Conservation (phyloP, 2,329 filamentous ascomycete species). For the Alternaria ethzedia region DNA sequence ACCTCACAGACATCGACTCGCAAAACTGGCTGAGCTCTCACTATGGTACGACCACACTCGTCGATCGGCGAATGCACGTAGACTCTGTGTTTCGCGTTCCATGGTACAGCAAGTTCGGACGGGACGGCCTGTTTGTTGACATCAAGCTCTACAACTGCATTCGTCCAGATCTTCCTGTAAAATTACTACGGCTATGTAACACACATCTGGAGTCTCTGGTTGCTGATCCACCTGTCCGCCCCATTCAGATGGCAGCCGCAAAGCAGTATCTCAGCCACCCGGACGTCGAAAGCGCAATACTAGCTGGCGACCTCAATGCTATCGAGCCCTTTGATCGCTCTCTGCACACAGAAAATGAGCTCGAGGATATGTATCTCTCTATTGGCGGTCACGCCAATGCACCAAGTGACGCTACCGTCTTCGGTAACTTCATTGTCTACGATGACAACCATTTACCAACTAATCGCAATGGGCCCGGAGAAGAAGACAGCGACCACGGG, state of each 20-base stretch:
- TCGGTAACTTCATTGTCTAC: not conserved
- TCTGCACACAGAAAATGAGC: slow-evolving; percentile 56
- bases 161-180: not conserved
- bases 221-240: slow-evolving; percentile 57
- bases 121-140: slow-evolving; percentile 65
- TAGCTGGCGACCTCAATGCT: slow-evolving; percentile 65
- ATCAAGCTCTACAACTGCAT: slow-evolving; percentile 35
- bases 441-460: not conserved
- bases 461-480: not conserved
- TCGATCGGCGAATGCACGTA: slow-evolving; percentile 57
- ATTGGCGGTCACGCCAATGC: slow-evolving; percentile 50
- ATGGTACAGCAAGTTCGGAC: slow-evolving; percentile 56
- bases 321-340: slow-evolving; percentile 61
- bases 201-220: slow-evolving; percentile 64
- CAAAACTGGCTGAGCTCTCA: slow-evolving; percentile 53
- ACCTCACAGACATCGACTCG: slow-evolving; percentile 56
- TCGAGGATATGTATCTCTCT: slow-evolving; percentile 62
- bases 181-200: slow-evolving; percentile 59
- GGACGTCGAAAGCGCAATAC: slow-evolving; percentile 50
- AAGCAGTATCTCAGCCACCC: slow-evolving; percentile 52
- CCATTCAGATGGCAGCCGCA: slow-evolving; percentile 56
- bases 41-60: slow-evolving; percentile 62
- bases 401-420: not conserved
- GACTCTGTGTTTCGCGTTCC: slow-evolving; percentile 60
- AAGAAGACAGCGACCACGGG: slow-evolving; percentile 58